Evolutionary conservation across 305 asterid genomes (phyloP).

Genomic region (Caryopteris hybrid): DNA sequence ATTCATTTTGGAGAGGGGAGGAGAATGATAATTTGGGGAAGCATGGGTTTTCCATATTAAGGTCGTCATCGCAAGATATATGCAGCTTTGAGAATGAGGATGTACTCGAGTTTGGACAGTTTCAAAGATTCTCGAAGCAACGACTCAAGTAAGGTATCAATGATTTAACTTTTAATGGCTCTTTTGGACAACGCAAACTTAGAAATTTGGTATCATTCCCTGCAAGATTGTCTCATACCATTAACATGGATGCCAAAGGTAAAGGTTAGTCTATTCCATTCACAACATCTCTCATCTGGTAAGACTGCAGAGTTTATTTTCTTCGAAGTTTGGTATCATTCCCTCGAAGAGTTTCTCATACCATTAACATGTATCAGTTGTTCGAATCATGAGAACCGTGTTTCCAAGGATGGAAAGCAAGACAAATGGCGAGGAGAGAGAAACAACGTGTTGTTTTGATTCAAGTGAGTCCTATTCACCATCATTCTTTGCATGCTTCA

Average conservation of each 20-base stretch:
- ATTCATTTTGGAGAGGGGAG: slow-evolving; percentile 39
- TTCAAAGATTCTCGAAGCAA: slow-evolving; percentile 67
- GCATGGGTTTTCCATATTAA: slow-evolving; percentile 36
- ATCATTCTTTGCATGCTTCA: slow-evolving; percentile 11
- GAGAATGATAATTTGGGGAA: slow-evolving; percentile 31
- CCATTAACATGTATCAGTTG: too few species aligned
- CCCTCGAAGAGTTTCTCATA: too few species aligned
- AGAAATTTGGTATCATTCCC: too few species aligned
- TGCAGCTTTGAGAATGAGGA: slow-evolving; percentile 93
- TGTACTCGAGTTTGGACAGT: slow-evolving; percentile 62
- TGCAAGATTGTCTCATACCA: too few species aligned
- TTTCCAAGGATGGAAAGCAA: slow-evolving; percentile 65
- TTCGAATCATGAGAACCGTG: too few species aligned
- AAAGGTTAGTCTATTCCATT: too few species aligned
- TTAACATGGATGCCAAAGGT: too few species aligned
- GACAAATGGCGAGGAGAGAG: slow-evolving; percentile 41
- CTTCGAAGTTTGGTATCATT: too few species aligned
- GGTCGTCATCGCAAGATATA: slow-evolving; percentile 64
- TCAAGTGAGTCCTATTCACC: slow-evolving; percentile 54
- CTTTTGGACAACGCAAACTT: too few species aligned
- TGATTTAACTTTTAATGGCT: too few species aligned
- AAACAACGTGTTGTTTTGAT: slow-evolving; percentile 49
- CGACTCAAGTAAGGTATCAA: slow-evolving; percentile 75
- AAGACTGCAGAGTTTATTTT: too few species aligned
- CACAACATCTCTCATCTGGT: too few species aligned